Percentiles rank a stretch among this genome's conserved stretches.
Conservation (phyloP, 495 filamentous ascomycete species). For the Lasiosphaeris hirsuta region DNA sequence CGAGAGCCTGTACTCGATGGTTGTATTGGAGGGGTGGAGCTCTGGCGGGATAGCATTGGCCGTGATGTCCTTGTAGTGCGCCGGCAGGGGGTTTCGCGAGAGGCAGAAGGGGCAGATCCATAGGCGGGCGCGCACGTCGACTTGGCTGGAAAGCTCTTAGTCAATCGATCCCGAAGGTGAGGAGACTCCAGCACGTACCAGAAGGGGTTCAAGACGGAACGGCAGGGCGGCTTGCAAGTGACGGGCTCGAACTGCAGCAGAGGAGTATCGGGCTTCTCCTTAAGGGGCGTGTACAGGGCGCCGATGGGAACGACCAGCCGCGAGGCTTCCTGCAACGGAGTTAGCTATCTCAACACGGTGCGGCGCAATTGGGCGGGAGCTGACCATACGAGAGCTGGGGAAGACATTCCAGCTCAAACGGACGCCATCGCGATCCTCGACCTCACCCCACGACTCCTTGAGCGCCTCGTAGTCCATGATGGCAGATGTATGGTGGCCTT, state of each 20-base stretch:
- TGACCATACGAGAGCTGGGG: constrained; percentile 93
- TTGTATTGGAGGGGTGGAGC: constrained; percentile 88
- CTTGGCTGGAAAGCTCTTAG: constrained; percentile 59
- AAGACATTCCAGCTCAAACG: constrained; percentile 99
- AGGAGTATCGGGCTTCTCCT: constrained; percentile 88
- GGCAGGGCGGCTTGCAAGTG: constrained; percentile 93
- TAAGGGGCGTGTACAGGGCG: constrained; percentile 92
- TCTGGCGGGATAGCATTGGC: constrained; percentile 92
- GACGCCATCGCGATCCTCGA: constrained; percentile 95
- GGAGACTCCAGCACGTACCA: constrained; percentile 55
- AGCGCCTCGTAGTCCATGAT: constrained; percentile 58
- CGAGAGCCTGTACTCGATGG: constrained; percentile 94
- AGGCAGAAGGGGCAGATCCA: constrained; percentile 99
- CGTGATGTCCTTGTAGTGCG: constrained; percentile 99
- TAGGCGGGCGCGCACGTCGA: constrained; percentile 88
- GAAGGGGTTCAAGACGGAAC: constrained; percentile 95
- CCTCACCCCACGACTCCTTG: constrained; percentile 97
- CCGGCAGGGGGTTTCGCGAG: constrained; percentile 88
- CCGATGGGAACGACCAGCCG: constrained; percentile 96
- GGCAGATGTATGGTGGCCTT: background rate
- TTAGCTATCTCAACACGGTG: constrained; percentile 13
- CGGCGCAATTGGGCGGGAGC: constrained; percentile 23
- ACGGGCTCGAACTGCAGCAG: constrained; percentile 95
- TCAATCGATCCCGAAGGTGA: constrained; percentile 22
- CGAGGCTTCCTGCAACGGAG: constrained; percentile 74